phyloP scores from a whole-genome alignment of 1,284 basidiomycete genomes.

The Austropuccinia psidii region DNA sequence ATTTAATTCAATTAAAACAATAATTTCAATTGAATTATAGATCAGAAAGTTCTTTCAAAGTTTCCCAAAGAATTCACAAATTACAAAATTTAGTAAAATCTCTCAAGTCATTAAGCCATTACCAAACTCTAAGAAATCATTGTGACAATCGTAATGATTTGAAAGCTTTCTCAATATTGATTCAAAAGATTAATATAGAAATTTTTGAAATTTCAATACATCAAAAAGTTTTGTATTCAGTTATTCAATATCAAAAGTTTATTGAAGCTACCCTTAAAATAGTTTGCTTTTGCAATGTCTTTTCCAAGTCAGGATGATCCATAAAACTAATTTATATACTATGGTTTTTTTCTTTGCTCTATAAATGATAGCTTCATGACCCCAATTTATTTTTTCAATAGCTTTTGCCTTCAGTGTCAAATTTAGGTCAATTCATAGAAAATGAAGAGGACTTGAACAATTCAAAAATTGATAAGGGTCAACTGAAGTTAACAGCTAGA shows the following conservation, averaged over 20 bases:
- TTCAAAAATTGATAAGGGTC: neutral
- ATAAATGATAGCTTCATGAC: neutral
- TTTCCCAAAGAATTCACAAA: too few relatives aligned
- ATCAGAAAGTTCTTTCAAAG: too few relatives aligned
- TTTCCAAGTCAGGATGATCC: neutral
- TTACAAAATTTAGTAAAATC: too few relatives aligned
- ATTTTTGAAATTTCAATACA: constrained; percentile 15
- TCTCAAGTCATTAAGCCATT: too few relatives aligned
- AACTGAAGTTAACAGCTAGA: neutral
- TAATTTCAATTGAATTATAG: neutral
- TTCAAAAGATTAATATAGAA: neutral
- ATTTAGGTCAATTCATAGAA: neutral
- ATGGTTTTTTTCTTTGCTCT: neutral
- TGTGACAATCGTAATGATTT: neutral
- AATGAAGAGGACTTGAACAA: constrained; percentile 1
- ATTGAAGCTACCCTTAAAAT: constrained; percentile 13
- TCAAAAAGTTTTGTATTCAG: constrained; percentile 9
- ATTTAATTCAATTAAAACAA: neutral
- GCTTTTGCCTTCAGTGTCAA: neutral
- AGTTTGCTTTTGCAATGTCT: neutral
- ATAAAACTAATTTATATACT: neutral
- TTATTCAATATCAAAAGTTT: constrained; percentile 9
- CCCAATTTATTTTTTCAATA: constrained; percentile 9
- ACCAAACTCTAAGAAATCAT: neutral
- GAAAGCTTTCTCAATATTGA: constrained; percentile 1